These are phyloP conservation scores for Aspergillus fumigatiaffinis DNA, from an alignment of 2,329 filamentous ascomycete genomes.

Conservation along the genomic window DNA sequence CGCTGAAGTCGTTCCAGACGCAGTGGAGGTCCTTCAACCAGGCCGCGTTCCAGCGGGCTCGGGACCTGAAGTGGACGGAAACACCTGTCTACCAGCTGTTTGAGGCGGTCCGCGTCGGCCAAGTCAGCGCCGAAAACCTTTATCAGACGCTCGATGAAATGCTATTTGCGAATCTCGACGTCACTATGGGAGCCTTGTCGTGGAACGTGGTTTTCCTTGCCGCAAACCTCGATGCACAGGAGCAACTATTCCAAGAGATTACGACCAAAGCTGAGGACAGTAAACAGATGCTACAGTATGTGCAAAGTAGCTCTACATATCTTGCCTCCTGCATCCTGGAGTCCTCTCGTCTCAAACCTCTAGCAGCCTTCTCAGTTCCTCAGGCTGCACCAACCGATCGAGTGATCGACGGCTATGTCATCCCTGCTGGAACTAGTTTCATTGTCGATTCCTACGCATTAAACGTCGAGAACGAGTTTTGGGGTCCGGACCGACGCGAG, in stretches of 20 bases:
- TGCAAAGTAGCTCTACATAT: constrained; percentile 1
- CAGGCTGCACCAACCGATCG: constrained; percentile 33
- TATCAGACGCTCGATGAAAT: constrained; percentile 37
- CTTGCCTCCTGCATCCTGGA: constrained; percentile 21
- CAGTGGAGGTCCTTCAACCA: no score
- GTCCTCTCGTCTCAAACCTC: constrained; percentile 21
- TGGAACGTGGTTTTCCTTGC: background rate
- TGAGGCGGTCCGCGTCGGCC: no score
- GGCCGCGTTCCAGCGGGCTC: no score
- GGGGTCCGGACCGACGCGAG: constrained; percentile 10
- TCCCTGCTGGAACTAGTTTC: constrained; percentile 38
- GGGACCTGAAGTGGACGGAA: no score
- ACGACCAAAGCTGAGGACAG: background rate
- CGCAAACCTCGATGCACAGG: no score
- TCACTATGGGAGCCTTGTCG: constrained; percentile 23
- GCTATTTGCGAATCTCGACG: constrained; percentile 45
- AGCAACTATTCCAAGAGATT: no score
- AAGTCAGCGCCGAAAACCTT: no score
- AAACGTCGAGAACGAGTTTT: constrained; percentile 22
- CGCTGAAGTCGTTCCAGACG: no score
- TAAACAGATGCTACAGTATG: background rate
- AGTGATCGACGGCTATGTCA: constrained; percentile 26
- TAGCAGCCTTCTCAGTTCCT: constrained; percentile 37
- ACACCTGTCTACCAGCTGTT: no score
- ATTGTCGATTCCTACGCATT: constrained; percentile 40